Evolutionary conservation across 1,284 basidiomycete species (phyloP).

Genomic region (Ustilago shanxiensis): DNA sequence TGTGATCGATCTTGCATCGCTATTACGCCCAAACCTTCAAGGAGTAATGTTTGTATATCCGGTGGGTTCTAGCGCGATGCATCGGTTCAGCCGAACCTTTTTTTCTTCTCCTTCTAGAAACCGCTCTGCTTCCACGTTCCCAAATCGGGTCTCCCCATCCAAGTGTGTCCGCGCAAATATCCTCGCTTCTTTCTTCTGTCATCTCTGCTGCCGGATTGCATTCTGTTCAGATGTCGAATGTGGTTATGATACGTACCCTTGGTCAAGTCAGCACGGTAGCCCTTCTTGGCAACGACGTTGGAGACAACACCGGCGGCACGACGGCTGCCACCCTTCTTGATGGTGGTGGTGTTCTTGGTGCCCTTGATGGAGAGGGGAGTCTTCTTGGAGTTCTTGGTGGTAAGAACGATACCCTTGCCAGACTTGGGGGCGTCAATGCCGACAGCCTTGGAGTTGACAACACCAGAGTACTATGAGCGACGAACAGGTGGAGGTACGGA

Average conservation of each 20-base stretch:
- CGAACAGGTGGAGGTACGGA: background rate
- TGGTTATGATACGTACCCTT: conserved; percentile 47
- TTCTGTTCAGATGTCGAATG: conserved; percentile 4
- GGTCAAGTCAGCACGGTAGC: conserved; percentile 67
- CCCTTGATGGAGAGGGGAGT: conserved; percentile 50
- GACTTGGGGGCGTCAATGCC: conserved; percentile 56
- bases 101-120: background rate
- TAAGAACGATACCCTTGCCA: conserved; percentile 61
- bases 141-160: background rate
- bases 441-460: conserved; percentile 68
- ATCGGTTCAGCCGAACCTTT: conserved; percentile 10
- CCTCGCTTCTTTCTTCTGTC: background rate
- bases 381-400: conserved; percentile 67
- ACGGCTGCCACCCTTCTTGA: conserved; percentile 61
- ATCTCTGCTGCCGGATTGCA: background rate
- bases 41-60: conserved; percentile 40
- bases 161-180: background rate
- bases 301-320: conserved; percentile 64
- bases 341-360: conserved; percentile 41
- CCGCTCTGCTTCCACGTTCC: background rate
- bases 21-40: conserved; percentile 69
- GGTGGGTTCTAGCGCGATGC: conserved; percentile 70
- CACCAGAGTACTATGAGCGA: conserved; percentile 56
- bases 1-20: conserved; percentile 62
- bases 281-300: conserved; percentile 65